Percentiles rank a stretch among this genome's conserved stretches.
Conservation (phyloP, 768 basidiomycete genomes). For the Galerina sulciceps region DNA sequence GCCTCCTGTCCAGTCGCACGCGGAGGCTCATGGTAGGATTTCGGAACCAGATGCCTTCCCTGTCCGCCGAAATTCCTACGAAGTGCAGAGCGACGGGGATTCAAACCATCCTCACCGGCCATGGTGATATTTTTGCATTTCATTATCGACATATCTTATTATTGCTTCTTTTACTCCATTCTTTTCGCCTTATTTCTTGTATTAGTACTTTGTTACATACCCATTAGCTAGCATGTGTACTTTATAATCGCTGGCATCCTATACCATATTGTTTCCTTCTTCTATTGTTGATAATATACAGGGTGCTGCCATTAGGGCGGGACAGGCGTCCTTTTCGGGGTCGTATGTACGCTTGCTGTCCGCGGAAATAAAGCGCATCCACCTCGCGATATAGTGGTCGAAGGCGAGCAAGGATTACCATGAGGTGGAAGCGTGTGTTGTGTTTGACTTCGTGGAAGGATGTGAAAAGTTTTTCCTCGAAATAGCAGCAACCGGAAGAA, state of each 20-base stretch:
- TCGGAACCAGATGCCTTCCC: conserved; percentile 16
- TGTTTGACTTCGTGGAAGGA: conserved; percentile 17
- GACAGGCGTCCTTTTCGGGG: not conserved
- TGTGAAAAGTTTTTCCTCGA: conserved; percentile 5
- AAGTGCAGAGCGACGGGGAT: conserved; percentile 39
- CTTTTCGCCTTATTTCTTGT: not conserved
- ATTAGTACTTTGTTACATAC: conserved; percentile 6
- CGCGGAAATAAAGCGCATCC: conserved; percentile 20
- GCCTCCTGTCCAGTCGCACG: conserved; percentile 9
- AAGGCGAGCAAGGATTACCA: conserved; percentile 9
- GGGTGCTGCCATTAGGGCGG: not conserved
- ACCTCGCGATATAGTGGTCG: conserved; percentile 1
- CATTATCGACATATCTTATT: conserved; percentile 7
- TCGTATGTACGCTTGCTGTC: conserved; percentile 1
- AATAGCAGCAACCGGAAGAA: conserved; percentile 13
- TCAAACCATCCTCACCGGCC: conserved; percentile 46
- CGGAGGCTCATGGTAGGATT: conserved; percentile 18
- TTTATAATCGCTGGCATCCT: conserved; percentile 14
- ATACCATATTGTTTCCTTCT: conserved; percentile 9
- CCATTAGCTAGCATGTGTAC: conserved; percentile 8
- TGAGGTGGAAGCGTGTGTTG: conserved; percentile 16
- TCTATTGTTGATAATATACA: not conserved
- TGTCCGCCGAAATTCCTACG: conserved; percentile 25
- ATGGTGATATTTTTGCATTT: conserved; percentile 36
- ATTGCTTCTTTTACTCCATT: not conserved